Evolutionary conservation across 2,329 filamentous ascomycete genomes (phyloP).

Genomic region (Penicillium nordicum): DNA sequence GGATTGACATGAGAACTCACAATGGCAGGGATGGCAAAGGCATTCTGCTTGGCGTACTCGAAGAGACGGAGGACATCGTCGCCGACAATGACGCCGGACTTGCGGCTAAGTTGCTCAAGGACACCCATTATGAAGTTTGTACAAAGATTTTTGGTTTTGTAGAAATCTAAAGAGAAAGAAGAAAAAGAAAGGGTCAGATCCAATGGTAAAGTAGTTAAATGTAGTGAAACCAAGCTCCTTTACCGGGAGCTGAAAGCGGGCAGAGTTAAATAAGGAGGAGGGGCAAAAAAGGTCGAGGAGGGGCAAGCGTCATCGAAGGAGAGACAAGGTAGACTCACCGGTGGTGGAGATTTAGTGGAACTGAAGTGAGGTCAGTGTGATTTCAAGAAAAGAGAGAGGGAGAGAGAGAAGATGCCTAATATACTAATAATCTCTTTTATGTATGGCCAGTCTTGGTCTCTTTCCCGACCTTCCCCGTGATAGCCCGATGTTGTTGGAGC

Average conservation of each 20-base stretch:
- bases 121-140: constrained; percentile 40
- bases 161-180: constrained; percentile 7
- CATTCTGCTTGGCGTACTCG: constrained; percentile 81
- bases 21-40: constrained; percentile 84
- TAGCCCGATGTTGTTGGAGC: constrained; percentile 11
- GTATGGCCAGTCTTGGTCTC: constrained; percentile 4
- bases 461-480: constrained; percentile 17
- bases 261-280: constrained; percentile 20
- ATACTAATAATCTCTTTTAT: not conserved
- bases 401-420: constrained; percentile 2
- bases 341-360: constrained; percentile 29
- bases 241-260: constrained; percentile 27
- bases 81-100: constrained; percentile 64
- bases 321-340: constrained; percentile 32
- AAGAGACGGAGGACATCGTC: constrained; percentile 71
- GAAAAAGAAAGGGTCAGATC: constrained; percentile 6
- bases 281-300: constrained; percentile 20
- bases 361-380: constrained; percentile 40
- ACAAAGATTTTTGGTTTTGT: not conserved
- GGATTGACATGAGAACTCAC: constrained; percentile 39
- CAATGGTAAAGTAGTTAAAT: constrained; percentile 10
- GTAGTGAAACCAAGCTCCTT: constrained; percentile 12
- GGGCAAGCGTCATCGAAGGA: constrained; percentile 27
- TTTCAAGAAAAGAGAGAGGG: constrained; percentile 19
- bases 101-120: constrained; percentile 58